Evolutionary conservation across 352 stramenopile species (phyloP), one percentile per base, ranked within the genome.

Genomic region (Pythium rhizo-oryzae): DNA sequence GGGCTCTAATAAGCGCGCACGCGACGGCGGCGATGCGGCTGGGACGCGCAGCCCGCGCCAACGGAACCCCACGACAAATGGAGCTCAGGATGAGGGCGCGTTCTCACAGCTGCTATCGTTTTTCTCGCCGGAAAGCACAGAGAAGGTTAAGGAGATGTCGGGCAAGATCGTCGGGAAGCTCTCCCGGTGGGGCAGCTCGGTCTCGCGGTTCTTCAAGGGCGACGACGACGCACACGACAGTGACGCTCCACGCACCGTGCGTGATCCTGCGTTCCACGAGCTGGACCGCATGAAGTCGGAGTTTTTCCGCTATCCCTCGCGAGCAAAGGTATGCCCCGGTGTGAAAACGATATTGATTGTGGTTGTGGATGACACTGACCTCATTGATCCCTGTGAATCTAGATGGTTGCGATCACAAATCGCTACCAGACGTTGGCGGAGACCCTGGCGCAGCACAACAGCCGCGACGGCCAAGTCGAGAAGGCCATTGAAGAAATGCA

Each of bases 81-180:
- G 18, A 46, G 30, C 39, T 1, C 28, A 62, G 7, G 63, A 67
- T 19, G 49, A 62, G 23, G 70, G 70, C 28, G n/a, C 80, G 28
- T 75, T 85, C 25, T 69, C 81, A 7, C 80, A 92, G 24, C 67
- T 94, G 63, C 60, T 94, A 28, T 77, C 82, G 35, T 93, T 89
- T 62, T 65, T 94, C 28, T 86, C 82, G 37, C 73, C 74, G 0
- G 86, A 92, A 39, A 81, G 90, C 25, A 74, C 81, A n/a, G 84
- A 94, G 49, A 91, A 86, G 51, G 86, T 83, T 4, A 94, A 92
- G 67, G 86, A 94, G 66, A 78, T 87, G 58, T 92, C 86, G n/a
- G 89, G 75, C 57, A 94, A 92, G 69, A 86, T 94, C 30, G 89
- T 92, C 33, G 80, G 82, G 25, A 92, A 81, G 59, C 59, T 94